A percentile compares a stretch with the other conserved stretches of the same genome.
Evolutionary conservation across 306 rosid species (phyloP).

Genomic region (Pyrus betulifolia): DNA sequence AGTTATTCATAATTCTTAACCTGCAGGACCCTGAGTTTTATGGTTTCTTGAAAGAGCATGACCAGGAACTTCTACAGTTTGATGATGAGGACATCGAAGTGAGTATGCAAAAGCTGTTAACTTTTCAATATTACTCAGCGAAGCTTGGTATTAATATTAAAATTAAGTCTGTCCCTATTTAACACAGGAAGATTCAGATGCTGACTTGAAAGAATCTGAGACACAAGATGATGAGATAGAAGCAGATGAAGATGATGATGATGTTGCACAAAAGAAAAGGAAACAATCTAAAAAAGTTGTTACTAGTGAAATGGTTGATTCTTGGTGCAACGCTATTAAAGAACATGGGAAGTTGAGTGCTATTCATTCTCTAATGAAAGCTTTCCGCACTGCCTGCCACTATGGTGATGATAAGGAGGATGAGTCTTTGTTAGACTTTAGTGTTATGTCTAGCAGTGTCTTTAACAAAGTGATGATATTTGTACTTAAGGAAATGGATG

Average conservation of each 20-base stretch:
- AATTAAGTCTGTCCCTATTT: slow-evolving; percentile 13
- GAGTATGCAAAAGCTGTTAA: slow-evolving; percentile 18
- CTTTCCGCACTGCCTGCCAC: slow-evolving; percentile 87
- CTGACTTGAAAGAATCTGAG: slow-evolving; percentile 47
- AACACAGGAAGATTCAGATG: slow-evolving; percentile 53
- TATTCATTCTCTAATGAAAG: slow-evolving; percentile 63
- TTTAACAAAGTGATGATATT: slow-evolving; percentile 84
- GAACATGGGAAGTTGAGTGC: slow-evolving; percentile 60
- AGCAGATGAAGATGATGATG: slow-evolving; percentile 29
- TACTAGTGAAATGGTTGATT: slow-evolving; percentile 70
- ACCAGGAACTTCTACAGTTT: slow-evolving; percentile 72
- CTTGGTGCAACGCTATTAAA: slow-evolving; percentile 53
- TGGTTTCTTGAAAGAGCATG: slow-evolving; percentile 70
- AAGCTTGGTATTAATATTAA: not conserved
- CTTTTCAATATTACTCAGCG: not conserved
- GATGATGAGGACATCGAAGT: slow-evolving; percentile 60
- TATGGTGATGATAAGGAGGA: slow-evolving; percentile 76
- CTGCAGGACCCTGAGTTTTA: slow-evolving; percentile 82
- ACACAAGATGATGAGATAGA: slow-evolving; percentile 17
- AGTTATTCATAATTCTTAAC: slow-evolving; percentile 19
- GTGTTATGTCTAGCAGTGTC: slow-evolving; percentile 71
- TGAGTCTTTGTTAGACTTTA: slow-evolving; percentile 44
- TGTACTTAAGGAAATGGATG: slow-evolving; percentile 83
- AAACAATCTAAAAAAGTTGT: slow-evolving; percentile 41
- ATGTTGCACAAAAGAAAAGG: slow-evolving; percentile 29